Evolutionary conservation across 306 rosid genomes (phyloP), one percentile per base, ranked within the genome.

Genomic region (Quercus berberidifolia): DNA sequence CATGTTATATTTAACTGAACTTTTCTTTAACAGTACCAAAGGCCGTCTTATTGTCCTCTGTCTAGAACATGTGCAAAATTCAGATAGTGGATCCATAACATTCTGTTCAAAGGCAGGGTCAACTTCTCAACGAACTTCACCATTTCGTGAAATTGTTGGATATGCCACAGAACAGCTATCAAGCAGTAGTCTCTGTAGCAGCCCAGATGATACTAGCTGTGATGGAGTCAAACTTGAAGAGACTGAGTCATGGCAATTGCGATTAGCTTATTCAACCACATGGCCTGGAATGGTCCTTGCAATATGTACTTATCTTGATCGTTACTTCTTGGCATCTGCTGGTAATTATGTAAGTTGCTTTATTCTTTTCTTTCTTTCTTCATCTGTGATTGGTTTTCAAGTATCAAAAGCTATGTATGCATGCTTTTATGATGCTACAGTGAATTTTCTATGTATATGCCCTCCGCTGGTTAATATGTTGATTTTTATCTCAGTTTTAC

Each of bases 11-110:
- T 82, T 86, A 75, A 91, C 85, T 78, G 81, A 60, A 73, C 80
- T 79, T 71, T 79, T 83, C 74, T 80, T 71, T 78, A 65, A 82
- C 94, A 93, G 97, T 87, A 78, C 88, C 83, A 92, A 89, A 85
- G 99, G 99, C 25, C 97, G 95, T 73, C 91, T 94, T 85, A 88
- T 91, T 83, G 95, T 91, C 83, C 88, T 94, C 74, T 91, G 94
- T 80, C 89, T 94, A 76, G 97, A 90, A 78, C 97, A 92, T 30
- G 86, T 85, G 83, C 97, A 91, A 89, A 92, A 88, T 88, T 94
- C 99, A 72, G 97, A 94, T 81, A 90, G 93, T 79, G 97, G 97
- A 56, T 94, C 99, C 55, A 87, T 92, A 92, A 92, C 93, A 60
- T 87, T 86, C 74, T 81, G 92, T 85, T 88, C 97, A 35, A 91